Conservation (phyloP, 805 yeast genomes). For the Lachancea sp. region DNA sequence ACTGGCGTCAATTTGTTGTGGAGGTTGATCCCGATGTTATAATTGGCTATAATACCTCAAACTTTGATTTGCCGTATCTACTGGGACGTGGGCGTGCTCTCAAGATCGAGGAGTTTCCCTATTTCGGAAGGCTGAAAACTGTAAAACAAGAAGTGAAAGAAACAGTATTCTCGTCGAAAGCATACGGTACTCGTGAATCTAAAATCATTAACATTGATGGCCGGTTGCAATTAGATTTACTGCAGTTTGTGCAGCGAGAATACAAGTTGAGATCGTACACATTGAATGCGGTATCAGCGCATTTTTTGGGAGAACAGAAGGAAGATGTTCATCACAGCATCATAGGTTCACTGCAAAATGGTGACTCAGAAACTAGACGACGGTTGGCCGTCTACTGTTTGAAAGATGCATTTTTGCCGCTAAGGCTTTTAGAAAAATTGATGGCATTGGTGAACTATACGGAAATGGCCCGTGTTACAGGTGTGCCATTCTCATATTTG, state of each 20-base stretch:
- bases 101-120: slow-evolving; percentile 63
- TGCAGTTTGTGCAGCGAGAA: slow-evolving; percentile 91
- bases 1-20: slow-evolving; percentile 82
- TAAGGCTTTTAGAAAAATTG: slow-evolving; percentile 79
- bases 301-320: slow-evolving; percentile 89
- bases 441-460: slow-evolving; percentile 97
- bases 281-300: slow-evolving; percentile 89
- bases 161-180: slow-evolving; percentile 83
- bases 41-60: slow-evolving; percentile 91
- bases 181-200: slow-evolving; percentile 93
- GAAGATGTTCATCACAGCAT: slow-evolving; percentile 98
- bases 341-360: slow-evolving; percentile 90
- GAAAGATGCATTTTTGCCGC: slow-evolving; percentile 90
- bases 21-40: slow-evolving; percentile 91
- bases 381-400: slow-evolving; percentile 94
- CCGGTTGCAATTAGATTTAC: slow-evolving; percentile 85
- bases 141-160: slow-evolving; percentile 75
- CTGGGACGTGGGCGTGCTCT: slow-evolving; percentile 80
- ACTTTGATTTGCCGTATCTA: slow-evolving; percentile 91
- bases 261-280: slow-evolving; percentile 93
- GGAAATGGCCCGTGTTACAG: slow-evolving; percentile 99
- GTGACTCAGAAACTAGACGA: slow-evolving; percentile 85
- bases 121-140: slow-evolving; percentile 67
- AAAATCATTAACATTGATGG: slow-evolving; percentile 92
- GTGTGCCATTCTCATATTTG: slow-evolving; percentile 91